Evolutionary conservation across 345 rosid genomes (phyloP).

Genomic region (Reutealis trisperma): DNA sequence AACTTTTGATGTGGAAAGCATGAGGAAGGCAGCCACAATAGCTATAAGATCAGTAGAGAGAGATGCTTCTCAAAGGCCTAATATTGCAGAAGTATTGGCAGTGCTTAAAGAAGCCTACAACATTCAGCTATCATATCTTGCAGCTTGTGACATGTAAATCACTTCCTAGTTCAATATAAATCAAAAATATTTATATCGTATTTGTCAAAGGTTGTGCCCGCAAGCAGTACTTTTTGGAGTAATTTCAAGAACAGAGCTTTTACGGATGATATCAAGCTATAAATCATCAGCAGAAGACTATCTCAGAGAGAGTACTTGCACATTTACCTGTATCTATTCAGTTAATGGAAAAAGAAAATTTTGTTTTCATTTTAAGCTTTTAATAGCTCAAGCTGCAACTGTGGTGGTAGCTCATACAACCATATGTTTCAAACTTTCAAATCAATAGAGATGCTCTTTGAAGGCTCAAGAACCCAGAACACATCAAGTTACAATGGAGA

Average conservation of each 20-base stretch:
- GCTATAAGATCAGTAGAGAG: slow-evolving; percentile 74
- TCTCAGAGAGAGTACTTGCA: neutral
- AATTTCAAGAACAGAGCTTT: neutral
- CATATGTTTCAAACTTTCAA: too few species aligned
- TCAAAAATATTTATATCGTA: neutral
- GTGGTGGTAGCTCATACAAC: too few species aligned
- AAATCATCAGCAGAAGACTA: slow-evolving; percentile 10
- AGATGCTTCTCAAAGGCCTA: slow-evolving; percentile 73
- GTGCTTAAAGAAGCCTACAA: slow-evolving; percentile 78
- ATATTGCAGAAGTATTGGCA: slow-evolving; percentile 58
- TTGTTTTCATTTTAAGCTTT: neutral
- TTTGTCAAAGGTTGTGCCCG: neutral
- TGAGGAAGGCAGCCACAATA: slow-evolving; percentile 59
- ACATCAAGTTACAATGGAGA: too few species aligned
- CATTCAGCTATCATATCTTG: slow-evolving; percentile 73
- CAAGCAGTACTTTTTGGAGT: neutral
- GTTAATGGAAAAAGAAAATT: slow-evolving; percentile 1
- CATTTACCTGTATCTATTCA: slow-evolving; percentile 1
- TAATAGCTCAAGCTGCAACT: too few species aligned
- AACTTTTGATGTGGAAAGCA: slow-evolving; percentile 64
- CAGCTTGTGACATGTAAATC: slow-evolving; percentile 52
- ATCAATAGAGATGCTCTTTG: too few species aligned
- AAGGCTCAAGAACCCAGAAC: too few species aligned
- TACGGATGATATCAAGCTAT: neutral
- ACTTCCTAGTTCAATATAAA: slow-evolving; percentile 10